phyloP scores from a whole-genome alignment of 495 filamentous ascomycete genomes.

The Aspergillus bertholletiae region DNA sequence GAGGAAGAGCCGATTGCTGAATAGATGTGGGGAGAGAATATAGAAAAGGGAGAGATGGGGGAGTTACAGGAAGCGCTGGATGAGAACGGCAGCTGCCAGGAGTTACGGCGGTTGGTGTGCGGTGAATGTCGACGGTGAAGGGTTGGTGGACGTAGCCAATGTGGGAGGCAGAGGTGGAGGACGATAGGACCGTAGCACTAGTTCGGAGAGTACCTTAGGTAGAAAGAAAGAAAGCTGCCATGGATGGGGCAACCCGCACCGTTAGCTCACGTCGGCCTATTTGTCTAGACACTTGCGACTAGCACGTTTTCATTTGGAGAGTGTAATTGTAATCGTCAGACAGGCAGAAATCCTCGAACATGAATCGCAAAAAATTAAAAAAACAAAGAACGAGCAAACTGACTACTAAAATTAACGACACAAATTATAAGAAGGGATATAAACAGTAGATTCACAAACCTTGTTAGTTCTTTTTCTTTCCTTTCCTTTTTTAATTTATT shows the following conservation, averaged over 20 bases:
- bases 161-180: conserved; percentile 21
- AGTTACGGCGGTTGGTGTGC: conserved; percentile 13
- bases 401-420: neutral
- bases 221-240: conserved; percentile 13
- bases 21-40: neutral
- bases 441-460: neutral
- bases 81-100: conserved; percentile 11
- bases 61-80: conserved; percentile 11
- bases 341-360: neutral
- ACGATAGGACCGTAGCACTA: conserved; percentile 8
- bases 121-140: conserved; percentile 17
- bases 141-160: conserved; percentile 15
- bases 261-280: conserved; percentile 9
- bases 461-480: neutral
- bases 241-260: conserved; percentile 30
- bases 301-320: conserved; percentile 4
- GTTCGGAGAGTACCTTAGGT: conserved; percentile 1
- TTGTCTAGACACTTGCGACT: conserved; percentile 22
- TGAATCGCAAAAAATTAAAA: neutral
- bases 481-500: too few species aligned
- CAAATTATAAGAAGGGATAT: neutral
- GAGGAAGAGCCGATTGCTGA: neutral
- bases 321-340: neutral
- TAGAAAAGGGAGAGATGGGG: conserved; percentile 10
- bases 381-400: neutral